A percentile compares a stretch with the other conserved stretches of the same genome.
These are phyloP conservation scores for Didymella keratinophila DNA, from an alignment of 2,329 filamentous ascomycete species.

Conservation along the genomic window DNA sequence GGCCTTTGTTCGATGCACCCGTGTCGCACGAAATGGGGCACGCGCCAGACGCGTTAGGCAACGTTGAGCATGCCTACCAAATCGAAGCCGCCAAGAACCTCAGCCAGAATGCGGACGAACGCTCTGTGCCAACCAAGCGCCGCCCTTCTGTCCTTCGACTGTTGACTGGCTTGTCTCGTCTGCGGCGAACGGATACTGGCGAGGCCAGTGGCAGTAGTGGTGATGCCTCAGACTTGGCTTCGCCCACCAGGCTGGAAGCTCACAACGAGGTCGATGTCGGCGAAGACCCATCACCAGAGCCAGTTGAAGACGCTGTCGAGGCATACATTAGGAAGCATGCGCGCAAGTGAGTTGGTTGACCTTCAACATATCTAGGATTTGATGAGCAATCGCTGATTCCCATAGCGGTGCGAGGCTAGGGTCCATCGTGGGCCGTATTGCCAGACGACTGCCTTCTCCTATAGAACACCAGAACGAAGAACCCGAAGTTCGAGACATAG, in stretches of 20 bases:
- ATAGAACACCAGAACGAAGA: slow-evolving; percentile 20
- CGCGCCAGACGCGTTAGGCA: neutral
- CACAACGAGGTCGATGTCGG: slow-evolving; percentile 2
- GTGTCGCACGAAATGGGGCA: slow-evolving; percentile 1
- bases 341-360: slow-evolving; percentile 23
- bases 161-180: slow-evolving; percentile 31
- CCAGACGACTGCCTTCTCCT: slow-evolving; percentile 30
- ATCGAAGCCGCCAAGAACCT: slow-evolving; percentile 21
- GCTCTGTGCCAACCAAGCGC: slow-evolving; percentile 19
- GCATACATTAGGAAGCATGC: slow-evolving; percentile 26
- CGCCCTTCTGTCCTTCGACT: slow-evolving; percentile 31
- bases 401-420: slow-evolving; percentile 26
- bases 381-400: neutral
- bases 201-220: slow-evolving; percentile 22
- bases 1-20: slow-evolving; percentile 25
- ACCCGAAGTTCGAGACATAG: neutral
- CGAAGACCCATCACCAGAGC: neutral
- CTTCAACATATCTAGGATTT: neutral
- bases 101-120: slow-evolving; percentile 6
- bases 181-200: slow-evolving; percentile 32
- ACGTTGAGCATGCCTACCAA: slow-evolving; percentile 7
- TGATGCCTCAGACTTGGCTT: slow-evolving; percentile 9
- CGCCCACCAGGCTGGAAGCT: slow-evolving; percentile 1
- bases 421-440: slow-evolving; percentile 25
- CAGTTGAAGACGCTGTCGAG: slow-evolving; percentile 23